phyloP scores from a whole-genome alignment of 2,329 filamentous ascomycete genomes.

The Xylariaceae sp. region DNA sequence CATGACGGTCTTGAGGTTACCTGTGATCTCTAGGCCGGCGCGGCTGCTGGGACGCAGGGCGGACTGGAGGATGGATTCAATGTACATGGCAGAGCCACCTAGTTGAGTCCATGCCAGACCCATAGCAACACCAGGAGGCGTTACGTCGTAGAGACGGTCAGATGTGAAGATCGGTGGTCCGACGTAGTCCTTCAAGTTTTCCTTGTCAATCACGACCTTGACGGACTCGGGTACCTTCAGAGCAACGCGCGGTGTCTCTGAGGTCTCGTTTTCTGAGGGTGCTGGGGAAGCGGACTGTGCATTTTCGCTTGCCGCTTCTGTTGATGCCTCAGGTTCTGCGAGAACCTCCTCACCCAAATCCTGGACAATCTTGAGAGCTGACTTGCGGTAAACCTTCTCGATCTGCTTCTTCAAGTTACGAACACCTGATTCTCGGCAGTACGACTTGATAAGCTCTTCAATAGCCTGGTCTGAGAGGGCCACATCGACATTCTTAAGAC shows the following conservation, averaged over 20 bases:
- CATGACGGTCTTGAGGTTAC: slow-evolving; percentile 95
- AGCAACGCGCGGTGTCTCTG: slow-evolving; percentile 66
- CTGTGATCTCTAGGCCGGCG: slow-evolving; percentile 82
- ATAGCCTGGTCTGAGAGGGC: slow-evolving; percentile 80
- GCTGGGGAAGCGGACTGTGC: slow-evolving; percentile 34
- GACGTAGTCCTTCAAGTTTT: slow-evolving; percentile 93
- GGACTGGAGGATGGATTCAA: slow-evolving; percentile 91
- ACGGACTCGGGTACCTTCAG: slow-evolving; percentile 82
- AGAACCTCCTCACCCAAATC: slow-evolving; percentile 83
- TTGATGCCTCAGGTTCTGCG: slow-evolving; percentile 74
- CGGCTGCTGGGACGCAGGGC: slow-evolving; percentile 68
- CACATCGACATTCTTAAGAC: slow-evolving; percentile 87
- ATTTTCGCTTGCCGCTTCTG: slow-evolving; percentile 64
- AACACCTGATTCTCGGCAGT: slow-evolving; percentile 94
- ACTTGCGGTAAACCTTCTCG: slow-evolving; percentile 97
- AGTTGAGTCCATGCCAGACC: slow-evolving; percentile 97
- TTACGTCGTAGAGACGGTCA: slow-evolving; percentile 89
- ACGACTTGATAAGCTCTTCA: slow-evolving; percentile 95
- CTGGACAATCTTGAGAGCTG: slow-evolving; percentile 92
- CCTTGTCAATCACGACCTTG: slow-evolving; percentile 78
- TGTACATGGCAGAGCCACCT: slow-evolving; percentile 92
- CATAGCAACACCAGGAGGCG: slow-evolving; percentile 93
- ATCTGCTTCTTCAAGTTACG: slow-evolving; percentile 99
- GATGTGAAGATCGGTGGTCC: slow-evolving; percentile 93
- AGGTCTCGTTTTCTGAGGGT: slow-evolving; percentile 56